phyloP scores from a whole-genome alignment of 352 stramenopile genomes.

The Globisporangium rhizosaccharum region DNA sequence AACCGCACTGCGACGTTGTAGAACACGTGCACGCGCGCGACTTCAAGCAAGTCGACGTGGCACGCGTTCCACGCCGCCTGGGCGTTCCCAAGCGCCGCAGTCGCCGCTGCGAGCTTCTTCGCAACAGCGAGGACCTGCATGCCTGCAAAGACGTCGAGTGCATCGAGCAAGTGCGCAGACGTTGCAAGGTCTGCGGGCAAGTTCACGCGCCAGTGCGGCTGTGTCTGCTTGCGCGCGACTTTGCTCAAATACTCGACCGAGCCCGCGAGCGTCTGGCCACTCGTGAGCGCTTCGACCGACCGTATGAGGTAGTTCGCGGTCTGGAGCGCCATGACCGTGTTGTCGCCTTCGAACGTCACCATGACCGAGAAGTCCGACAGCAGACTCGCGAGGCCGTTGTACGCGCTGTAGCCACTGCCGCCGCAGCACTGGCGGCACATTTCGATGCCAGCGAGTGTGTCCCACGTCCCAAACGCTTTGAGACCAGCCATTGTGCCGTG shows the following conservation, averaged over 20 bases:
- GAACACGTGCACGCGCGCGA: slow-evolving; percentile 69
- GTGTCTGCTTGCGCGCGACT: slow-evolving; percentile 16
- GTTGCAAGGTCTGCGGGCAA: slow-evolving; percentile 27
- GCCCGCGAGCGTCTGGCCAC: slow-evolving; percentile 42
- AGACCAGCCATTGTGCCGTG: slow-evolving; percentile 93
- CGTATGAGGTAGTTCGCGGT: slow-evolving; percentile 69
- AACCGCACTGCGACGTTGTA: slow-evolving; percentile 64
- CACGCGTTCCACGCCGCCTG: slow-evolving; percentile 55
- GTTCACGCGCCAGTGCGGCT: slow-evolving; percentile 29
- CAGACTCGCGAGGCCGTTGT: slow-evolving; percentile 87
- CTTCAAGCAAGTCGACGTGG: slow-evolving; percentile 71
- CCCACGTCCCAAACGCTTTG: slow-evolving; percentile 92
- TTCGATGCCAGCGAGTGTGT: slow-evolving; percentile 90
- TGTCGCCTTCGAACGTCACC: slow-evolving; percentile 96
- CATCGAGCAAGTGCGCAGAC: slow-evolving; percentile 25
- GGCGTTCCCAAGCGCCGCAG: slow-evolving; percentile 19
- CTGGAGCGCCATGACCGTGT: slow-evolving; percentile 96
- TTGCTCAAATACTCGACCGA: slow-evolving; percentile 63
- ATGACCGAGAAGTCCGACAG: slow-evolving; percentile 93
- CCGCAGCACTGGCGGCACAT: slow-evolving; percentile 93
- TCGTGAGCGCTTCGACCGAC: slow-evolving; percentile 44
- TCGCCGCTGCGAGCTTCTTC: slow-evolving; percentile 24
- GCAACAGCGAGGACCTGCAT: slow-evolving; percentile 38
- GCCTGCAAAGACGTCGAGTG: slow-evolving; percentile 50
- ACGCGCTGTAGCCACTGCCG: slow-evolving; percentile 92